Conservation (phyloP, 2,329 filamentous ascomycete genomes). For the Paecilomyces sp. region DNA sequence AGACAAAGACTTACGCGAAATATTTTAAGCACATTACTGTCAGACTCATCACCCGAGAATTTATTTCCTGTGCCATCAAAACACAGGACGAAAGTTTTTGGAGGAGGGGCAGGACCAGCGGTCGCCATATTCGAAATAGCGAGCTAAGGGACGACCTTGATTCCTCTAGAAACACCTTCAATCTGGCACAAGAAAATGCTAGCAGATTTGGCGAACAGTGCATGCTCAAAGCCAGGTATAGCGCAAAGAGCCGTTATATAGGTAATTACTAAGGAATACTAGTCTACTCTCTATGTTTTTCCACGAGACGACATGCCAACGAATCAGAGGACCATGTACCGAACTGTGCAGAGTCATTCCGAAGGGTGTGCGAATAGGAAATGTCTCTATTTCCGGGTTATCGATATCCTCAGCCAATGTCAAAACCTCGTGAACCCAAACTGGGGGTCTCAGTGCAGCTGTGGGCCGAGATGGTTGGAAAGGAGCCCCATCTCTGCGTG, state of each 20-base stretch:
- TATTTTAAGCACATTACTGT: conserved; percentile 42
- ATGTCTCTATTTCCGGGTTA: not conserved
- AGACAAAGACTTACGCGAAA: conserved; percentile 29
- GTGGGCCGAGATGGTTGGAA: not conserved
- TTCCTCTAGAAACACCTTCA: not conserved
- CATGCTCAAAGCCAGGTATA: not conserved
- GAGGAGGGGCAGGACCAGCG: conserved; percentile 13
- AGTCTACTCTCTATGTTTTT: not conserved
- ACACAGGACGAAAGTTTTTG: conserved; percentile 35
- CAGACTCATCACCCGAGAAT: conserved; percentile 35
- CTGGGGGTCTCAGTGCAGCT: not conserved
- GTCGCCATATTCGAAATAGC: conserved; percentile 12
- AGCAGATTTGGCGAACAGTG: not conserved
- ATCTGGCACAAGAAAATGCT: not conserved
- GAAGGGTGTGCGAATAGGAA: not conserved
- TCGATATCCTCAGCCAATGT: not conserved
- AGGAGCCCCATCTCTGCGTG: not conserved
- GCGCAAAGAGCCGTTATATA: not conserved
- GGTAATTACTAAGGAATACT: not conserved
- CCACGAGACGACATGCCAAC: not conserved
- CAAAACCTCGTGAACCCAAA: not conserved
- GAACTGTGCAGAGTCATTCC: not conserved
- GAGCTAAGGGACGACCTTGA: not conserved
- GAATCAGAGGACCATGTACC: not conserved
- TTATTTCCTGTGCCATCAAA: conserved; percentile 41